phyloP scores from a whole-genome alignment of 441 rosid genomes.

The Populus hybrid region DNA sequence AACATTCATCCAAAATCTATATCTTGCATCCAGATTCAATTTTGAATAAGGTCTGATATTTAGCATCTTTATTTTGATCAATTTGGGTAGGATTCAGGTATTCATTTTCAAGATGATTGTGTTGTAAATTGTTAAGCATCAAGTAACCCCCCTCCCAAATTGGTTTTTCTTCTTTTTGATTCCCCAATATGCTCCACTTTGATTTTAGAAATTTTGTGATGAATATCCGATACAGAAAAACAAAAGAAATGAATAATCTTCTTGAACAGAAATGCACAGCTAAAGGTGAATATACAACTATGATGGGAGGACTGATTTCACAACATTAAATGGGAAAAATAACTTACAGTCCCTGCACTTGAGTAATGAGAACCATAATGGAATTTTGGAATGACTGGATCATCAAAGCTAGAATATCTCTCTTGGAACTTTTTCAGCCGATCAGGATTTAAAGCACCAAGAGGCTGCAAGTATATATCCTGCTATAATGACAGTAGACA shows the following conservation, averaged over 20 bases:
- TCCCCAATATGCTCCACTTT: neutral
- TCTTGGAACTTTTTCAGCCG: slow-evolving; percentile 90
- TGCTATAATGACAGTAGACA: slow-evolving; percentile 27
- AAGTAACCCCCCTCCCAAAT: neutral
- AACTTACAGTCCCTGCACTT: slow-evolving; percentile 94
- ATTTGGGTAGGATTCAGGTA: neutral
- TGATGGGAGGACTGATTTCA: slow-evolving; percentile 19
- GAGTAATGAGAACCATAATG: slow-evolving; percentile 99
- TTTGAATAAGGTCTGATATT: neutral
- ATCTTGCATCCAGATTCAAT: neutral
- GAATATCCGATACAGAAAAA: neutral
- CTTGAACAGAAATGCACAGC: slow-evolving; percentile 11
- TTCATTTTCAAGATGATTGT: neutral
- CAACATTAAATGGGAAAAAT: slow-evolving; percentile 16
- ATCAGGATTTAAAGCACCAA: slow-evolving; percentile 90
- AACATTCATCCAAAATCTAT: neutral
- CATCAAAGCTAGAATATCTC: slow-evolving; percentile 98
- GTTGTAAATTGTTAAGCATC: neutral
- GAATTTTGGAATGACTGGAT: slow-evolving; percentile 98
- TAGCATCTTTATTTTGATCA: neutral
- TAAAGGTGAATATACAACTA: neutral
- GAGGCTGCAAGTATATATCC: slow-evolving; percentile 67
- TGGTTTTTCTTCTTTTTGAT: neutral
- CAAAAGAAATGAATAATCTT: neutral
- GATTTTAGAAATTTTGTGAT: neutral